A percentile compares a stretch with the other conserved stretches of the same genome.
phyloP scores from a whole-genome alignment of 371 early-diverging fungal genomes.

The Neoconidiobolus thromboides region DNA sequence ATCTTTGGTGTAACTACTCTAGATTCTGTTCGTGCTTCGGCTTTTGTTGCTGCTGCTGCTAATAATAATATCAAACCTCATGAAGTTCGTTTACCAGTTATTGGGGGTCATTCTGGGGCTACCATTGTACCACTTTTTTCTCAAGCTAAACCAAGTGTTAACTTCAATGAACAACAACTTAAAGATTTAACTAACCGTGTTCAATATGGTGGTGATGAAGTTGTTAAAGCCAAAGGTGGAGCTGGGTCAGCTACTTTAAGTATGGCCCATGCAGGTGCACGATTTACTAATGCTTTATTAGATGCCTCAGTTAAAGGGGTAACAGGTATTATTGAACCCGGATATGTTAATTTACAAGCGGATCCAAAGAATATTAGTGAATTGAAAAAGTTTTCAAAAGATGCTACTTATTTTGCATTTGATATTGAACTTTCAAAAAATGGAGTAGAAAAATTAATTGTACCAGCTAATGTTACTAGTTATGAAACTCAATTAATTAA shows the following conservation, averaged over 20 bases:
- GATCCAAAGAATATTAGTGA: conserved; percentile 15
- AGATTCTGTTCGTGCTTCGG: conserved; percentile 74
- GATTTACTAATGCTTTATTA: conserved; percentile 51
- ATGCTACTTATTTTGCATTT: conserved; percentile 61
- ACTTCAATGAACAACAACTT: conserved; percentile 35
- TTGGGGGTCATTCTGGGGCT: conserved; percentile 84
- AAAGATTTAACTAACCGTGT: conserved; percentile 65
- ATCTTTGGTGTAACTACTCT: conserved; percentile 84
- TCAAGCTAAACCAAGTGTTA: conserved; percentile 22
- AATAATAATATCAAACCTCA: conserved; percentile 15
- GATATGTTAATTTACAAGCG: conserved; percentile 46
- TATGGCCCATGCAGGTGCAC: conserved; percentile 84
- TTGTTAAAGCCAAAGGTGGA: conserved; percentile 82
- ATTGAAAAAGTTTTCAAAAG: conserved; percentile 11
- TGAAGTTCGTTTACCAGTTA: conserved; percentile 51
- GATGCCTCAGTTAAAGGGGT: conserved; percentile 43
- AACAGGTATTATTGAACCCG: conserved; percentile 46
- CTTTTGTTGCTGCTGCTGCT: conserved; percentile 39
- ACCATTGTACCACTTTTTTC: conserved; percentile 73
- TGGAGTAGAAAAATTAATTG: conserved; percentile 51
- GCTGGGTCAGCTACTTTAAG: conserved; percentile 69
- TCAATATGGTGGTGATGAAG: conserved; percentile 90
- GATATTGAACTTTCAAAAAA: conserved; percentile 52
- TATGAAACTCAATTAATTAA: conserved; percentile 51
- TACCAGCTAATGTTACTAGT: conserved; percentile 34